A percentile compares a stretch with the other conserved stretches of the same genome.
Evolutionary conservation across 2,329 filamentous ascomycete genomes (phyloP).

Genomic region (Trichoderma atroviride): DNA sequence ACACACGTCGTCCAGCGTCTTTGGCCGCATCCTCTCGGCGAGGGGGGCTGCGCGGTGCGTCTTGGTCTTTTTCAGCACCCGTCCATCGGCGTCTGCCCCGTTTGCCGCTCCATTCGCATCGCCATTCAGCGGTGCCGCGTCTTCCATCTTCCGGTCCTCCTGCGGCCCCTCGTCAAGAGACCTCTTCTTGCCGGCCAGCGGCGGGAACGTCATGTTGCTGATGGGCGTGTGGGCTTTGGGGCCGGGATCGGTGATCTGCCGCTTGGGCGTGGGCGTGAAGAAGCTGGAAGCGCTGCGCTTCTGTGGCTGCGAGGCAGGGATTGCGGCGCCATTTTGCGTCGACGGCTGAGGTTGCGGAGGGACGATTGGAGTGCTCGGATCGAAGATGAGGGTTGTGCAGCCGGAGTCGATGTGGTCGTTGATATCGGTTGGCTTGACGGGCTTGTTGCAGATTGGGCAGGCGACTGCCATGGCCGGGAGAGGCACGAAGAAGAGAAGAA

Average conservation of each 20-base stretch:
- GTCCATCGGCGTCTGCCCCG: slow-evolving; percentile 39
- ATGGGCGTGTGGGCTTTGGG: slow-evolving; percentile 39
- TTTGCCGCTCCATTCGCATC: slow-evolving; percentile 23
- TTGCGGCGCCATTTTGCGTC: slow-evolving; percentile 30
- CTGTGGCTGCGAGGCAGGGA: slow-evolving; percentile 44
- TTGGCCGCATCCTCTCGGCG: slow-evolving; percentile 91
- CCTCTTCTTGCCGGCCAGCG: slow-evolving; percentile 50
- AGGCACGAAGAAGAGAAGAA: background rate
- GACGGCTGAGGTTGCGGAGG: slow-evolving; percentile 40
- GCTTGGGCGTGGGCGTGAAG: slow-evolving; percentile 64
- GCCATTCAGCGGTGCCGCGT: slow-evolving; percentile 5
- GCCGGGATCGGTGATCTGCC: slow-evolving; percentile 41
- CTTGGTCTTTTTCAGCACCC: slow-evolving; percentile 66
- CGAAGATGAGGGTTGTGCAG: slow-evolving; percentile 69
- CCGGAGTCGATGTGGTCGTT: slow-evolving; percentile 89
- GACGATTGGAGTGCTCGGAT: slow-evolving; percentile 39
- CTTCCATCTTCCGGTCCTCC: slow-evolving; percentile 9
- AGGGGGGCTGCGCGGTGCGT: slow-evolving; percentile 75
- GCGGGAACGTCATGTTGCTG: slow-evolving; percentile 39
- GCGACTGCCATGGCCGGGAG: slow-evolving; percentile 47
- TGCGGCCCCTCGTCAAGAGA: slow-evolving; percentile 50
- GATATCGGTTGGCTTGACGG: slow-evolving; percentile 73
- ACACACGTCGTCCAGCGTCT: slow-evolving; percentile 79
- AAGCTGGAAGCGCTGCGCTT: slow-evolving; percentile 61
- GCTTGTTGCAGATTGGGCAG: slow-evolving; percentile 80